Evolutionary conservation across 805 yeast species (phyloP).

Genomic region (Pichia gijzeniarum): DNA sequence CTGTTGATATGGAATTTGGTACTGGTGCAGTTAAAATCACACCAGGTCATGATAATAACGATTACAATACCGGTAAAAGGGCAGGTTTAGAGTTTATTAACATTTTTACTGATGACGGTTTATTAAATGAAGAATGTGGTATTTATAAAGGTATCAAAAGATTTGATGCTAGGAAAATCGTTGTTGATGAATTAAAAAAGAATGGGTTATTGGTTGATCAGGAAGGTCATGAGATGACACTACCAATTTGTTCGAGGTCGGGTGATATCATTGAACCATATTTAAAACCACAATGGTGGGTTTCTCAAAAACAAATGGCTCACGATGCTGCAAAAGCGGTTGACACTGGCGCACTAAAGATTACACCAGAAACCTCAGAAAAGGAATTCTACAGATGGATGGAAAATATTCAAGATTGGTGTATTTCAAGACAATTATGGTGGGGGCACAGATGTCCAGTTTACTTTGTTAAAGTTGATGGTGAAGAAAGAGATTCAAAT

Average conservation of each 20-base stretch:
- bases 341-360: slow-evolving; percentile 68
- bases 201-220: slow-evolving; percentile 76
- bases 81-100: slow-evolving; percentile 81
- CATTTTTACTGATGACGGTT: slow-evolving; percentile 88
- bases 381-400: slow-evolving; percentile 94
- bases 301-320: slow-evolving; percentile 84
- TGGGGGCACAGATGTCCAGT: slow-evolving; percentile 99
- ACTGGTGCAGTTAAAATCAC: slow-evolving; percentile 99
- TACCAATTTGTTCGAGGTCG: slow-evolving; percentile 92
- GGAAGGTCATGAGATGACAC: slow-evolving; percentile 90
- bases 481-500: slow-evolving; percentile 52
- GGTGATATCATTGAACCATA: slow-evolving; percentile 96
- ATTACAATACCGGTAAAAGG: slow-evolving; percentile 95
- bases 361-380: slow-evolving; percentile 85
- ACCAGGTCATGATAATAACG: slow-evolving; percentile 97
- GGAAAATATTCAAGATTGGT: slow-evolving; percentile 97
- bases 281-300: slow-evolving; percentile 99
- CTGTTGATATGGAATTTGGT: slow-evolving; percentile 99
- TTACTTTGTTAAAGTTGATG: slow-evolving; percentile 79
- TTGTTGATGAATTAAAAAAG: slow-evolving; percentile 71
- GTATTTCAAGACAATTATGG: slow-evolving; percentile 87
- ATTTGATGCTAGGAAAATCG: slow-evolving; percentile 85
- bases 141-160: slow-evolving; percentile 88
- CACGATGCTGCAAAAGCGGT: slow-evolving; percentile 81
- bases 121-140: slow-evolving; percentile 87